Conservation (phyloP, 1,284 basidiomycete genomes). For the Naganishia albida region DNA sequence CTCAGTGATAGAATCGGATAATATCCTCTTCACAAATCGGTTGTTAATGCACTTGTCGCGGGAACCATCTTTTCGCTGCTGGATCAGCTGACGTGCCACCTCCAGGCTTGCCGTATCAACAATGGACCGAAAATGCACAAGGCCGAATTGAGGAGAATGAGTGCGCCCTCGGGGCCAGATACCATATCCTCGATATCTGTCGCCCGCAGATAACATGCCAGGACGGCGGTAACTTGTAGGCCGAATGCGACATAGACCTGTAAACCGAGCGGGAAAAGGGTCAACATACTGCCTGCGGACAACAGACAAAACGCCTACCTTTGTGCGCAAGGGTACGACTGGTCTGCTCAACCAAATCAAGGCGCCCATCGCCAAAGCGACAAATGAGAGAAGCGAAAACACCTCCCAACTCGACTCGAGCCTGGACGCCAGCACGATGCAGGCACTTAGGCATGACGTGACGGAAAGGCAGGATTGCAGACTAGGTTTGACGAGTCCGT, state of each 20-base stretch:
- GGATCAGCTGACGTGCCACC: slow-evolving; percentile 17
- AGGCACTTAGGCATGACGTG: slow-evolving; percentile 91
- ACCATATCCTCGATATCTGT: background rate
- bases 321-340: slow-evolving; percentile 9
- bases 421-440: slow-evolving; percentile 90
- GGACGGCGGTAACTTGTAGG: background rate
- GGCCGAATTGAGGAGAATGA: slow-evolving; percentile 7
- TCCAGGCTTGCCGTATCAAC: slow-evolving; percentile 21
- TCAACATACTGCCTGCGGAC: background rate
- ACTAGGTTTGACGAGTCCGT: slow-evolving; percentile 56
- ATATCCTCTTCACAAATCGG: no score
- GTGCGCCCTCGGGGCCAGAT: slow-evolving; percentile 11
- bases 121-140: slow-evolving; percentile 16
- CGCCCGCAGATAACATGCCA: slow-evolving; percentile 19
- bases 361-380: slow-evolving; percentile 51
- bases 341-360: slow-evolving; percentile 31
- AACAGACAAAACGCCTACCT: background rate
- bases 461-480: slow-evolving; percentile 86
- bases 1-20: no score
- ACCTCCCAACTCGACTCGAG: slow-evolving; percentile 79
- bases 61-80: no score
- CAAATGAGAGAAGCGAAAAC: slow-evolving; percentile 84
- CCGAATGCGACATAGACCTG: slow-evolving; percentile 4
- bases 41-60: no score
- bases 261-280: background rate